phyloP scores from a whole-genome alignment of 129 eudicot species.

The Tagetes erecta region DNA sequence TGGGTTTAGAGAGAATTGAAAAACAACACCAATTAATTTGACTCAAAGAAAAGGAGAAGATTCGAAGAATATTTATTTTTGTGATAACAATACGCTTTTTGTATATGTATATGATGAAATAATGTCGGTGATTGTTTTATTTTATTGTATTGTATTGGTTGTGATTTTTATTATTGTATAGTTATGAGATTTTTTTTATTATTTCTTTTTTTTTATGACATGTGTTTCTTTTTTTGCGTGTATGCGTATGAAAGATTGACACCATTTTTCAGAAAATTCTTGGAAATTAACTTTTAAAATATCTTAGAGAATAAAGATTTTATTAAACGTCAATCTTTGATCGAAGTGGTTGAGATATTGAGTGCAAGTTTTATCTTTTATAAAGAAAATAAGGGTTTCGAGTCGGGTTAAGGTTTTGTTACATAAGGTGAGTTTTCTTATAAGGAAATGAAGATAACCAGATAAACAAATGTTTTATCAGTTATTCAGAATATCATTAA shows the following conservation, averaged over 20 bases:
- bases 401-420: no score
- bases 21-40: constrained; percentile 14
- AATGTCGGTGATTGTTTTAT: not conserved
- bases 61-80: constrained; percentile 35
- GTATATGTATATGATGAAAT: not conserved
- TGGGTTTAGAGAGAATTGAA: constrained; percentile 23
- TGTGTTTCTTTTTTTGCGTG: not conserved
- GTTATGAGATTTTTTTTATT: not conserved
- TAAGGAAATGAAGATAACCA: no score
- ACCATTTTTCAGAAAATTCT: not conserved
- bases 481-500: no score
- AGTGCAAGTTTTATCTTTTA: no score
- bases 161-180: not conserved
- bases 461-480: no score
- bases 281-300: not conserved
- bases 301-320: not conserved
- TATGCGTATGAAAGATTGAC: not conserved
- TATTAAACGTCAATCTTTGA: no score
- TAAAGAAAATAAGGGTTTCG: no score
- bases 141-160: not conserved
- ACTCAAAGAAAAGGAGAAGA: constrained; percentile 30
- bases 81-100: not conserved
- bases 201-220: not conserved
- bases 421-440: no score
- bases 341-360: no score